These are phyloP conservation scores for Kockovaella imperatae DNA, from an alignment of 768 basidiomycete species.

Conservation along the genomic window DNA sequence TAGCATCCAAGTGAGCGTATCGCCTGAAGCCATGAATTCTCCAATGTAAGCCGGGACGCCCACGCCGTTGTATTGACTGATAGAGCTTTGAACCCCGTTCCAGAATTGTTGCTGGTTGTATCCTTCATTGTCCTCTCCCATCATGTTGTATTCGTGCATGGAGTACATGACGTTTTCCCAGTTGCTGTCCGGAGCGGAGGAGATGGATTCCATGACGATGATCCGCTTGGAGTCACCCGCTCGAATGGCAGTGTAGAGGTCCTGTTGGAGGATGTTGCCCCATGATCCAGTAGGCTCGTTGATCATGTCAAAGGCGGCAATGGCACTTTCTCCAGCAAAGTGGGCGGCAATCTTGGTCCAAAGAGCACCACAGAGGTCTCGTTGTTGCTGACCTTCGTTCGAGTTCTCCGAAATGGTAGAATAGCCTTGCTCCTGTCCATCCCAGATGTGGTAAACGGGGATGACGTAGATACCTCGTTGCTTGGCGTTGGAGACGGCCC, in stretches of 20 bases:
- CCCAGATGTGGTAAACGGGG: constrained; percentile 39
- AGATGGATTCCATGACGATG: constrained; percentile 35
- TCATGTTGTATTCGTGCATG: constrained; percentile 39
- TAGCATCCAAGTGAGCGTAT: constrained; percentile 27
- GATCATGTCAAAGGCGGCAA: constrained; percentile 35
- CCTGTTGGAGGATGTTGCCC: constrained; percentile 29
- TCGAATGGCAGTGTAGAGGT: constrained; percentile 35
- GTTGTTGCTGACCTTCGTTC: constrained; percentile 15
- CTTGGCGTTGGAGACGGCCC: constrained; percentile 36
- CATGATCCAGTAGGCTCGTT: constrained; percentile 37
- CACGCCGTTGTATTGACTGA: constrained; percentile 17
- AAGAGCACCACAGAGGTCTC: constrained; percentile 22
- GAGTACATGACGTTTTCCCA: constrained; percentile 41
- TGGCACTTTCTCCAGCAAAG: constrained; percentile 28
- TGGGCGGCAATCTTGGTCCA: constrained; percentile 34
- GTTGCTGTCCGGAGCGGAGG: constrained; percentile 29
- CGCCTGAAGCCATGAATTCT: constrained; percentile 34
- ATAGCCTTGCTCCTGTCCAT: constrained; percentile 26
- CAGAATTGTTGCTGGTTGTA: constrained; percentile 20
- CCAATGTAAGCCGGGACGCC: constrained; percentile 31
- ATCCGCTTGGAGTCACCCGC: constrained; percentile 31
- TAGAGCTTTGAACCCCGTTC: constrained; percentile 12
- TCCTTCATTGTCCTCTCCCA: constrained; percentile 18
- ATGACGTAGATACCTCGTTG: constrained; percentile 29
- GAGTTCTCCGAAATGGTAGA: constrained; percentile 33